phyloP scores from a whole-genome alignment of 176 grass and related monocot species.

The Pontederia crassipes region DNA sequence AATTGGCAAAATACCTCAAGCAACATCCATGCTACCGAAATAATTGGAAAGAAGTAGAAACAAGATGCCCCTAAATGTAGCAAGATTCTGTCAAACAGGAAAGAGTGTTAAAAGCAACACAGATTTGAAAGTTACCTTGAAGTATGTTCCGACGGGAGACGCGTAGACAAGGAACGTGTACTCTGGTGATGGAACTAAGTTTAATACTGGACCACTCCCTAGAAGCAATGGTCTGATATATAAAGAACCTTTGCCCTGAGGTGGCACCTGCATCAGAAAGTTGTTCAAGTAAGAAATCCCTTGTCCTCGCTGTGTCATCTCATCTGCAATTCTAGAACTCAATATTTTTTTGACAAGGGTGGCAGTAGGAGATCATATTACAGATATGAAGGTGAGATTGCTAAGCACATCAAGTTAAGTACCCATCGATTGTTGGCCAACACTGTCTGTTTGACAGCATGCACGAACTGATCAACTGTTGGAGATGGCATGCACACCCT shows the following conservation, averaged over 20 bases:
- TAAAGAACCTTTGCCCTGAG: conserved; percentile 68
- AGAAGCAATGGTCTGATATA: conserved; percentile 85
- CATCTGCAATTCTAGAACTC: too few species aligned
- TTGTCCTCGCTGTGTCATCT: too few species aligned
- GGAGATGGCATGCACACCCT: conserved; percentile 98
- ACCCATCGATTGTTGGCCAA: conserved; percentile 86
- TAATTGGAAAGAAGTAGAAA: not conserved
- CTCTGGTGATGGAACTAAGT: conserved; percentile 74
- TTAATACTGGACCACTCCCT: conserved; percentile 64
- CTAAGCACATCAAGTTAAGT: conserved; percentile 1
- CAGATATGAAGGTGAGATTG: not conserved
- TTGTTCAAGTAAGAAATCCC: not conserved
- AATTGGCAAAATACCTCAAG: too few species aligned
- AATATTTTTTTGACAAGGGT: too few species aligned
- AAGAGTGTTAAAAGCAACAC: too few species aligned
- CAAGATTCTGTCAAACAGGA: too few species aligned
- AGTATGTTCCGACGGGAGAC: conserved; percentile 72
- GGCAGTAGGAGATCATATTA: not conserved
- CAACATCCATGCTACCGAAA: too few species aligned
- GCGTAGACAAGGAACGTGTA: conserved; percentile 78
- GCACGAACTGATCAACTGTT: conserved; percentile 63
- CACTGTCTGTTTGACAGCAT: conserved; percentile 71
- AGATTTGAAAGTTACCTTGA: conserved; percentile 38
- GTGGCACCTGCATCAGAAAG: conserved; percentile 50
- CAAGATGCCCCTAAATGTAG: not conserved